A percentile compares a stretch with the other conserved stretches of the same genome.
Conservation (phyloP, 495 filamentous ascomycete species). For the Hypoxylon perforatum region DNA sequence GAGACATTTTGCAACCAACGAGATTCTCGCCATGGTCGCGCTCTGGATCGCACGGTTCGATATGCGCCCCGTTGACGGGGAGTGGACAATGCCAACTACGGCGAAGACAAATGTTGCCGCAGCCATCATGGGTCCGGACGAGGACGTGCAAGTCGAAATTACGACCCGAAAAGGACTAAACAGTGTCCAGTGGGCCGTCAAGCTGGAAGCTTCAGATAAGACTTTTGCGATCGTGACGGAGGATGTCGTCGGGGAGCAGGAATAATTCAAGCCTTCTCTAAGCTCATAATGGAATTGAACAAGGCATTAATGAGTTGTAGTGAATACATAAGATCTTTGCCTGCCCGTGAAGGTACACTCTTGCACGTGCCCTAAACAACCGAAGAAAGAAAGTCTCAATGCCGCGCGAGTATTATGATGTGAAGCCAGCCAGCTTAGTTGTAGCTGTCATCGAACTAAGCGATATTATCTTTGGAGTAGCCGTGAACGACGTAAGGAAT, state of each 20-base stretch:
- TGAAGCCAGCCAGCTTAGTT: too few species aligned
- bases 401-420: too few species aligned
- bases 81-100: constrained; percentile 41
- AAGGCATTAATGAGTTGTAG: too few species aligned
- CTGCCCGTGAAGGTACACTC: too few species aligned
- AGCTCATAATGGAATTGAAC: too few species aligned
- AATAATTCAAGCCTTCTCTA: too few species aligned
- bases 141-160: constrained; percentile 46
- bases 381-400: too few species aligned
- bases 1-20: constrained; percentile 42
- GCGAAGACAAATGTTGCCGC: constrained; percentile 39
- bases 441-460: too few species aligned
- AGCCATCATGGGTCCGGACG: constrained; percentile 44
- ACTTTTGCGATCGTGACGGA: constrained; percentile 32
- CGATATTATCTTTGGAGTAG: too few species aligned
- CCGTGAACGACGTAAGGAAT: too few species aligned
- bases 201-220: constrained; percentile 27
- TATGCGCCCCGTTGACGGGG: constrained; percentile 18
- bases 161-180: constrained; percentile 39
- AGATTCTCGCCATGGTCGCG: constrained; percentile 40
- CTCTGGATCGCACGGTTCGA: constrained; percentile 35
- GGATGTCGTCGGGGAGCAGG: neutral
- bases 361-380: too few species aligned
- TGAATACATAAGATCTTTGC: too few species aligned
- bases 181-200: constrained; percentile 31